Evolutionary conservation across 495 filamentous ascomycete genomes (phyloP), one percentile per base, ranked within the genome.

Genomic region (Aspergillus baeticus): DNA sequence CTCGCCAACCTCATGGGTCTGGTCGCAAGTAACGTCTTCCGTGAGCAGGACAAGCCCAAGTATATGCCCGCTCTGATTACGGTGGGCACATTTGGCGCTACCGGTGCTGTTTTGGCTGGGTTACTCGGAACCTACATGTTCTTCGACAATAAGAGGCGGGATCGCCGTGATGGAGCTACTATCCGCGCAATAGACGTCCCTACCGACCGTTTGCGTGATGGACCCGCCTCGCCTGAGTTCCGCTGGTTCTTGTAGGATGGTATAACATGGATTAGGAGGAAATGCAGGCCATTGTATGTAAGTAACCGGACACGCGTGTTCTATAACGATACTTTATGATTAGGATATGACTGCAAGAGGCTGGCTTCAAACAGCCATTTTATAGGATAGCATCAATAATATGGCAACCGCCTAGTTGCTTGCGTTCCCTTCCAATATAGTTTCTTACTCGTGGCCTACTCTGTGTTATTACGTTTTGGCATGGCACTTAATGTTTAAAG

Each of bases 1-100:
- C 66, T 90, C 7, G 88, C 88, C 2, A 92, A 92, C 44, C 71
- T 91, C n/a, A 91, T 91, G 88, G 89, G 89, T 14, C 67, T 93
- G 4, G 87, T 92, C 2, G 76, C 77, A 13, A 84, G 80, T 48
- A 90, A 92, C 60, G 85, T 90, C 60, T 93, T 93, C 74, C 82
- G 81, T n/a, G 72, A 72, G 11, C 67, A 87, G 57, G 87, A 90
- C 59, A 79, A 81, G 14, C 89, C 89, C 0, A 85, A 89, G 58
- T 92, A 93, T 55, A 77, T 86, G 33, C 87, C 88, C 0, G 88
- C 89, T 0, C 68, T 91, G 50, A 80, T 85, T 43, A 91, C 87
- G 0, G 88, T 88, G 1, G 88, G 85, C 1, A 83, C 81, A 4
- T 91, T 91, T 63, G 88, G 89, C 0, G 89, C 79, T 0, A 72